Evolutionary conservation across 371 early-diverging fungal species (phyloP).

Genomic region (Mucor mucedo): DNA sequence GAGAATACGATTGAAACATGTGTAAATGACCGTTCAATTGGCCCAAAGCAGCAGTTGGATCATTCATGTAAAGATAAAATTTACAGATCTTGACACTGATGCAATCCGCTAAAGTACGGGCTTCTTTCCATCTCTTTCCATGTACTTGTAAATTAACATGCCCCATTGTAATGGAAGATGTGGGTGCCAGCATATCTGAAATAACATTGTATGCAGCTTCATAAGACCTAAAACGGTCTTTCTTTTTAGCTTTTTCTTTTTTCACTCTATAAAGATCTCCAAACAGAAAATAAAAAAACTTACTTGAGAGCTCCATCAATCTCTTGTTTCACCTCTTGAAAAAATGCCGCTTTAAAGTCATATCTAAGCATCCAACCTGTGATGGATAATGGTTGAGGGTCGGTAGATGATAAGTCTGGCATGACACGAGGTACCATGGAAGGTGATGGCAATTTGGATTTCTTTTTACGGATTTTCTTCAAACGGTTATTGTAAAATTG

Average conservation of each 20-base stretch:
- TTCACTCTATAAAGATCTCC: too few relatives aligned
- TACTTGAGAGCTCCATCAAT: constrained; percentile 74
- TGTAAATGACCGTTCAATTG: constrained; percentile 75
- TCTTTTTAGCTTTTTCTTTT: too few relatives aligned
- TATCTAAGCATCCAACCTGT: constrained; percentile 85
- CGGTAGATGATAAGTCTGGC: constrained; percentile 34
- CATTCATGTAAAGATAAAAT: constrained; percentile 69
- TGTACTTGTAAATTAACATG: constrained; percentile 49
- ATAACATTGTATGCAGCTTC: constrained; percentile 72
- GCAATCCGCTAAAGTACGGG: constrained; percentile 67
- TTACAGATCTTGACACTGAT: constrained; percentile 82
- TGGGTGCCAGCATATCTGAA: constrained; percentile 67
- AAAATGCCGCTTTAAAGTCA: constrained; percentile 79
- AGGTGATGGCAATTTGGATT: constrained; percentile 63
- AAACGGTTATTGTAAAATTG: constrained; percentile 77
- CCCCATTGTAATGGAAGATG: constrained; percentile 50
- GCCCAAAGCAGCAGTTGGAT: constrained; percentile 68
- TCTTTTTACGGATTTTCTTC: constrained; percentile 75
- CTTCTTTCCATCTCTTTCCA: constrained; percentile 69
- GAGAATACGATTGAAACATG: constrained; percentile 61
- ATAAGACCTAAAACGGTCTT: constrained; percentile 55
- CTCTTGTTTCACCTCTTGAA: constrained; percentile 82
- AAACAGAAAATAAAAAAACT: constrained; percentile 5
- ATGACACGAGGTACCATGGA: constrained; percentile 37
- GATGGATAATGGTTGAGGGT: constrained; percentile 53